Base-by-base conservation (phyloP, 73 alveolate genomes). In the Stentor coeruleus region DNA sequence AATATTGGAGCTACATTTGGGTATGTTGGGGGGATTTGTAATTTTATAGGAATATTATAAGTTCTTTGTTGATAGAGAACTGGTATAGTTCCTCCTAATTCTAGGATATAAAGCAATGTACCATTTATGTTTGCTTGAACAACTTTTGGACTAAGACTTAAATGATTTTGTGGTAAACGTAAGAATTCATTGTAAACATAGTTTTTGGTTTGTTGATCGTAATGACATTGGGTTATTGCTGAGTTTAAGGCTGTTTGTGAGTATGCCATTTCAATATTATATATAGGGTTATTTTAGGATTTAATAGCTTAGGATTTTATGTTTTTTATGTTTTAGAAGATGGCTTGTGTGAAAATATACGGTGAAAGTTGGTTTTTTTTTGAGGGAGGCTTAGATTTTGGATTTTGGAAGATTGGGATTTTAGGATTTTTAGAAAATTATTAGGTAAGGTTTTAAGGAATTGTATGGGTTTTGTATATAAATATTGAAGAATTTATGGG, bases 161-260 rank as follows among this genome's bases (percentile, higher is more conserved):
- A n/a, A 31, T 66, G 33, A 20, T 20, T 66, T 31, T 20, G n/a
- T 33, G 33, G 11, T 20, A 66, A 37, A 20, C 33, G 79, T 26
- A 20, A 15, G 14, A 26, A 40, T 31, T 66, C 79, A 31, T 33
- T 66, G 79, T 20, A 1, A 2, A 66, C 15, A 2, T 26, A 66
- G 33, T 20, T 20, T 31, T 66, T 66, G 42, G 40, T 20, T 20
- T 20, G 36, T 20, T 20, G 79, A 0, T 66, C 79, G 37, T 66
- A 66, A 40, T 66, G 79, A 31, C 79, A 66, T 31, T 66, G 79
- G 26, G 37, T 66, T 33, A 66, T 20, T 20, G 79, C 79, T 20
- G 36, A 33, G 20, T 66, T 26, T 15, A 66, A 20, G 20, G 28
- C 20, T 11, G 6, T 49, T 6, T 20, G 6, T 6, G 66, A 6